Conservation (phyloP, 768 basidiomycete genomes). For the Rhizopogon vesiculosus region DNA sequence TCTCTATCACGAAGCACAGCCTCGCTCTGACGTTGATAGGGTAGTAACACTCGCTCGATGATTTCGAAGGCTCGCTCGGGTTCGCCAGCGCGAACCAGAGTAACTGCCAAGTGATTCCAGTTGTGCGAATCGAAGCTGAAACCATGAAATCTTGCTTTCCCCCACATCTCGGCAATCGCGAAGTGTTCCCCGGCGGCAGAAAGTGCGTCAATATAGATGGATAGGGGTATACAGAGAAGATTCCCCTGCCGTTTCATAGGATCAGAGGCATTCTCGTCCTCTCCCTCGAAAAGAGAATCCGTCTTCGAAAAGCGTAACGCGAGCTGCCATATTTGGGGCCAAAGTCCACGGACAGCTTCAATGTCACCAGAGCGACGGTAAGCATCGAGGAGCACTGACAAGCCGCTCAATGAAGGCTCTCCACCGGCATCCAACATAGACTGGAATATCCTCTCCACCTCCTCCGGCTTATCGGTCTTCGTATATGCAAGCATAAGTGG, state of each 20-base stretch:
- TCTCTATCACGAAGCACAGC: slow-evolving; percentile 19
- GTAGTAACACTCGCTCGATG: slow-evolving; percentile 71
- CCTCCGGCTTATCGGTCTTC: slow-evolving; percentile 35
- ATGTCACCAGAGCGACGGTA: slow-evolving; percentile 59
- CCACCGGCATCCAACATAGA: slow-evolving; percentile 51
- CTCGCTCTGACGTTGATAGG: slow-evolving; percentile 37
- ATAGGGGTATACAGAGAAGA: slow-evolving; percentile 71
- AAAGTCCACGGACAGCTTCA: slow-evolving; percentile 53
- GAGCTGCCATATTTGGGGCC: slow-evolving; percentile 64
- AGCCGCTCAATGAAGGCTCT: slow-evolving; percentile 50
- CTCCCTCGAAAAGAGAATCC: slow-evolving; percentile 27
- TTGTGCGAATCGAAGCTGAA: slow-evolving; percentile 85
- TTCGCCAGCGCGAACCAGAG: slow-evolving; percentile 76
- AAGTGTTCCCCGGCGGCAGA: slow-evolving; percentile 57
- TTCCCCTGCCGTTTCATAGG: slow-evolving; percentile 35
- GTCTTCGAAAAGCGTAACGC: slow-evolving; percentile 39
- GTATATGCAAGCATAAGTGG: slow-evolving; percentile 58
- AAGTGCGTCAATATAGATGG: slow-evolving; percentile 75
- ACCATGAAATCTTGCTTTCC: slow-evolving; percentile 50
- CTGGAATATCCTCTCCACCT: slow-evolving; percentile 54
- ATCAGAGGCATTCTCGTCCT: slow-evolving; percentile 9
- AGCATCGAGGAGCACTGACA: slow-evolving; percentile 65
- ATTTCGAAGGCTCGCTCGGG: slow-evolving; percentile 81
- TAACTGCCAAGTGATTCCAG: slow-evolving; percentile 82
- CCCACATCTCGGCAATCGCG: slow-evolving; percentile 66